These are phyloP conservation scores for Camelina neglecta DNA, from an alignment of 345 rosid species.

Conservation along the genomic window DNA sequence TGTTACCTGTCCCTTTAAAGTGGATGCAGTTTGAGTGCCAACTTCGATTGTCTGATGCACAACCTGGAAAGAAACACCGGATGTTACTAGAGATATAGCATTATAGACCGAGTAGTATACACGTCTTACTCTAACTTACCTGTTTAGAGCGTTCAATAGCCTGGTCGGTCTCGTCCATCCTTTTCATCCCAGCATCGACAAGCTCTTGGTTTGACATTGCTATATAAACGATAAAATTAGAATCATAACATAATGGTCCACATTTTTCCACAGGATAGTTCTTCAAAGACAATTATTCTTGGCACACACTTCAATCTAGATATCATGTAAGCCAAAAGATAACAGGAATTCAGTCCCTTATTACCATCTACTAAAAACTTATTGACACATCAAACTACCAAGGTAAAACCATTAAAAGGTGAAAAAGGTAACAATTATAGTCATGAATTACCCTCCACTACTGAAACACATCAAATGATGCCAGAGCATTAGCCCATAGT, in stretches of 20 bases:
- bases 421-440: background rate
- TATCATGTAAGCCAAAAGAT: background rate
- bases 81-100: constrained; percentile 32
- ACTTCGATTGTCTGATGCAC: constrained; percentile 91
- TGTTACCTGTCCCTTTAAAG: constrained; percentile 85
- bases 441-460: background rate
- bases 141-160: constrained; percentile 88
- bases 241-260: background rate
- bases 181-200: constrained; percentile 68
- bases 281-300: background rate
- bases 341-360: background rate
- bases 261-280: background rate
- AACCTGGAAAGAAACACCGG: constrained; percentile 52
- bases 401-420: background rate
- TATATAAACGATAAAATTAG: constrained; percentile 30
- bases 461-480: constrained; percentile 4
- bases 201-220: constrained; percentile 95
- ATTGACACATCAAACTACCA: background rate
- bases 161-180: constrained; percentile 97
- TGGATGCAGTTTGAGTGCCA: constrained; percentile 88
- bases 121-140: constrained; percentile 43
- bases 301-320: background rate
- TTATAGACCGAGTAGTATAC: constrained; percentile 1
- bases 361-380: background rate
- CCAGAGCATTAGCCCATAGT: background rate